These are phyloP conservation scores for Metschnikowia arizonensis DNA, from an alignment of 805 yeast genomes.

Conservation along the genomic window DNA sequence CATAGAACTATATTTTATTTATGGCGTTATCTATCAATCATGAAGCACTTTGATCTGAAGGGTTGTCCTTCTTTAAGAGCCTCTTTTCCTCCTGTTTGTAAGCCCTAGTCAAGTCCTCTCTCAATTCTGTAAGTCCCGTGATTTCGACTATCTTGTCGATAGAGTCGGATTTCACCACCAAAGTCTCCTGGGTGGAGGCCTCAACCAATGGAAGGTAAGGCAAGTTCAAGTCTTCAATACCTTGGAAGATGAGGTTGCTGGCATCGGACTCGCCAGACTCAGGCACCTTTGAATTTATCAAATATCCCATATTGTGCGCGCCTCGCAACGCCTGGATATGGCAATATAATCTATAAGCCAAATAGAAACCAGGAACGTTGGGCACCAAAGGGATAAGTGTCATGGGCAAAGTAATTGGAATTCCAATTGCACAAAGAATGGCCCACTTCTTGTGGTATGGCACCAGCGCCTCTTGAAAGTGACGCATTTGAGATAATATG, in stretches of 20 bases:
- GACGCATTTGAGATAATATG: slow-evolving; percentile 37
- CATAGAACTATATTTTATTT: background rate
- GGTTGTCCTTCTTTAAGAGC: slow-evolving; percentile 10
- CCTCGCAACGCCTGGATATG: slow-evolving; percentile 77
- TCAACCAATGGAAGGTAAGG: slow-evolving; percentile 5
- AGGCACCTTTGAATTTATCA: slow-evolving; percentile 37
- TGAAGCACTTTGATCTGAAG: background rate
- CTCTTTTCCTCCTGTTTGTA: slow-evolving; percentile 48
- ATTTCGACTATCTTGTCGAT: slow-evolving; percentile 43
- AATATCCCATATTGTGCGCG: slow-evolving; percentile 57
- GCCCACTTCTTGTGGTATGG: slow-evolving; percentile 55
- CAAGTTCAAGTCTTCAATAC: slow-evolving; percentile 16
- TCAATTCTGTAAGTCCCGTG: slow-evolving; percentile 44
- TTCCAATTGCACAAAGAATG: slow-evolving; percentile 47
- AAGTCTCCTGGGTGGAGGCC: slow-evolving; percentile 22
- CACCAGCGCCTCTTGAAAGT: slow-evolving; percentile 42
- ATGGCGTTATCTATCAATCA: background rate
- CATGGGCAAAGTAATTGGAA: slow-evolving; percentile 79
- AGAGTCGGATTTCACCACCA: slow-evolving; percentile 44
- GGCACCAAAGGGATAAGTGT: slow-evolving; percentile 84
- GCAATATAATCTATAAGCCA: slow-evolving; percentile 78
- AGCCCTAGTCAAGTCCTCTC: slow-evolving; percentile 47
- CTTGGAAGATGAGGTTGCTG: slow-evolving; percentile 13
- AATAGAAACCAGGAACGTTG: slow-evolving; percentile 85
- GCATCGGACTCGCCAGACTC: slow-evolving; percentile 13